Base-by-base conservation (phyloP, 768 basidiomycete species). In the Xerocomus spinulosus region DNA sequence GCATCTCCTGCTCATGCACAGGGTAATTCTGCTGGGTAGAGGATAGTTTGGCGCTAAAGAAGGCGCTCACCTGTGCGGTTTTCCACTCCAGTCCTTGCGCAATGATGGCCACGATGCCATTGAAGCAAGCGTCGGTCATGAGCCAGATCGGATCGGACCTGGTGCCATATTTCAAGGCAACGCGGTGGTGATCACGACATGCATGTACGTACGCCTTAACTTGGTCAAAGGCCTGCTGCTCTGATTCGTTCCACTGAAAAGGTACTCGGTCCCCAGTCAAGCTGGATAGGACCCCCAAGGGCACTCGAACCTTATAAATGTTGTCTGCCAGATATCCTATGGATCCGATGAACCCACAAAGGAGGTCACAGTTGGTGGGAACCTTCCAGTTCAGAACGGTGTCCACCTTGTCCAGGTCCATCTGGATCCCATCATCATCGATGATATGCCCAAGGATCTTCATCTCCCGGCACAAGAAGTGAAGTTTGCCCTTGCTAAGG, bases 331-430 rank as follows among this genome's bases (percentile, higher is more conserved):
- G 17, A 5, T 43, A 53, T 0, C 45, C 42, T 0, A 9, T 42
- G 0, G 42, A 2, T 0, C 51, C 45, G 1, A 55, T 43, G 20
- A 55, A 55, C 0, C 48, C 34, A 0, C 18, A 2, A 0, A 49
- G 17, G 0, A 48, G 9, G 2, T 48, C 38, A 0, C 24, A 8
- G 4, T 52, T 55, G 0, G 30, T 46, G 0, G 38, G 51, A 0
- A n/a, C 6, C n/a, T 55, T 55, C 51, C 54, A 55, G 8, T 50
- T 67, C 0, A 61, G 1, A 0, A 76, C 58, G 0, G 51, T 44
- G 25, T 75, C 68, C 0, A 78, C 72, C 35, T 77, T 78, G 17
- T 69, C 53, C 0, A 72, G 71, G 30, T 77, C 73, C 71, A 76
- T 75, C 0, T 42, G 41, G 18, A 78, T 73, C 0, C 75, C 73